phyloP scores from a whole-genome alignment of 352 stramenopile species.

The Pythium monospermum region DNA sequence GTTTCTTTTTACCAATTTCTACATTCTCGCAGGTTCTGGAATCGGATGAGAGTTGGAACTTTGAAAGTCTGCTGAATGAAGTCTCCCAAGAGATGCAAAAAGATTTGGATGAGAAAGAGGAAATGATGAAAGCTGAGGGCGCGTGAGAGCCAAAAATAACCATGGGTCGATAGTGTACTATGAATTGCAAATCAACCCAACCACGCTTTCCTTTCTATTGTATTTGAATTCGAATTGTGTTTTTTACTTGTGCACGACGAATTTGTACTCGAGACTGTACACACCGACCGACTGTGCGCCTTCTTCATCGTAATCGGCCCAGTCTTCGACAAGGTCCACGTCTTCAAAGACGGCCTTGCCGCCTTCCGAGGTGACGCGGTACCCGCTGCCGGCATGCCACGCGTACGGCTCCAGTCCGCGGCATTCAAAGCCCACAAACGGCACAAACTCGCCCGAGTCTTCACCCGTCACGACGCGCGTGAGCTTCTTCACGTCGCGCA shows the following conservation, averaged over 20 bases:
- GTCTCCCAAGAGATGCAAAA: conserved; percentile 78
- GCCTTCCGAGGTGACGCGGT: conserved; percentile 57
- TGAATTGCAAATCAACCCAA: neutral
- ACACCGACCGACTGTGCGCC: conserved; percentile 69
- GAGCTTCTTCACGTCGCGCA: conserved; percentile 85
- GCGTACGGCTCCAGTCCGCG: conserved; percentile 73
- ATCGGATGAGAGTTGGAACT: conserved; percentile 66
- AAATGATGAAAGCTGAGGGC: conserved; percentile 41
- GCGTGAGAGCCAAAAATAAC: conserved; percentile 3
- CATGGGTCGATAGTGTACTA: neutral
- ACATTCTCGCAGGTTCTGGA: conserved; percentile 69
- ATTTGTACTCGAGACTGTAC: conserved; percentile 78
- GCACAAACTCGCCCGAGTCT: conserved; percentile 73
- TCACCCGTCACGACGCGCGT: conserved; percentile 48
- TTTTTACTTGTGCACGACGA: conserved; percentile 71
- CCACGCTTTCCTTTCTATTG: neutral
- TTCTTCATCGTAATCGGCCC: conserved; percentile 84
- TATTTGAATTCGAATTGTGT: conserved; percentile 2
- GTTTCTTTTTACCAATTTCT: no score
- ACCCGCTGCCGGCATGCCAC: conserved; percentile 80
- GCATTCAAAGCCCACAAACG: conserved; percentile 84
- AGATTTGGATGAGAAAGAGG: conserved; percentile 72
- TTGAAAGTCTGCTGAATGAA: conserved; percentile 72
- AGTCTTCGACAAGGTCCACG: conserved; percentile 79
- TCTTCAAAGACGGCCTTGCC: conserved; percentile 68